These are phyloP conservation scores for Hsuehochloa calcarea DNA, from an alignment of 176 grass and related monocot genomes.

Conservation along the genomic window DNA sequence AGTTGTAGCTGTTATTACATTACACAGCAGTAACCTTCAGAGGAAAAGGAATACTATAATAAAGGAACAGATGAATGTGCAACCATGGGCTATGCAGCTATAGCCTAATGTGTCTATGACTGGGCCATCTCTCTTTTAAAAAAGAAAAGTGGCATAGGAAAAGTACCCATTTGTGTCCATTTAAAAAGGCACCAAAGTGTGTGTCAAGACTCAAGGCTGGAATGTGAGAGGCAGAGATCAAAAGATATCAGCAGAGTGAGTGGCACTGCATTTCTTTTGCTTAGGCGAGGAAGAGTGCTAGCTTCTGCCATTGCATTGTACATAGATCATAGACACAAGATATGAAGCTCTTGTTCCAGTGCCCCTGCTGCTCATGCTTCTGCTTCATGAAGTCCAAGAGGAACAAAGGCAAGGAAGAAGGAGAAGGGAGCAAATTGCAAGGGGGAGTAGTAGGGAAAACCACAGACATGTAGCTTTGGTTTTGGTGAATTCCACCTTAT, in stretches of 20 bases:
- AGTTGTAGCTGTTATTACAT: neutral
- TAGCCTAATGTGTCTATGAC: conserved; percentile 21
- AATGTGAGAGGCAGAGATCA: neutral
- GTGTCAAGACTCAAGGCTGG: neutral
- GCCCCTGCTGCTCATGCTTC: conserved; percentile 76
- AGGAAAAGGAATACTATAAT: neutral
- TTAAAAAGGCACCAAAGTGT: conserved; percentile 23
- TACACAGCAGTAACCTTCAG: neutral
- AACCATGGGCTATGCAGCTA: neutral
- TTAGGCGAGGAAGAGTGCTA: neutral
- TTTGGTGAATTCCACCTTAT: neutral
- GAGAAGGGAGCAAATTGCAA: conserved; percentile 30
- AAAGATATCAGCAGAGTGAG: neutral
- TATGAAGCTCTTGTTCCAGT: conserved; percentile 74
- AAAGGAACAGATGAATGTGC: neutral
- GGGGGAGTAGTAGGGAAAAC: neutral
- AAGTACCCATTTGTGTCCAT: conserved; percentile 11
- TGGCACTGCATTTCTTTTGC: neutral
- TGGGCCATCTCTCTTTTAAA: conserved; percentile 26
- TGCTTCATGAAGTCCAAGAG: conserved; percentile 62
- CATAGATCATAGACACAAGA: neutral
- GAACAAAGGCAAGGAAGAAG: conserved; percentile 25
- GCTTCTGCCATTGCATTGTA: neutral
- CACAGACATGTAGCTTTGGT: neutral
- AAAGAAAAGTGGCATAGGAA: neutral